phyloP scores from a whole-genome alignment of 371 early-diverging fungal genomes.

The Rhizopus sp. region DNA sequence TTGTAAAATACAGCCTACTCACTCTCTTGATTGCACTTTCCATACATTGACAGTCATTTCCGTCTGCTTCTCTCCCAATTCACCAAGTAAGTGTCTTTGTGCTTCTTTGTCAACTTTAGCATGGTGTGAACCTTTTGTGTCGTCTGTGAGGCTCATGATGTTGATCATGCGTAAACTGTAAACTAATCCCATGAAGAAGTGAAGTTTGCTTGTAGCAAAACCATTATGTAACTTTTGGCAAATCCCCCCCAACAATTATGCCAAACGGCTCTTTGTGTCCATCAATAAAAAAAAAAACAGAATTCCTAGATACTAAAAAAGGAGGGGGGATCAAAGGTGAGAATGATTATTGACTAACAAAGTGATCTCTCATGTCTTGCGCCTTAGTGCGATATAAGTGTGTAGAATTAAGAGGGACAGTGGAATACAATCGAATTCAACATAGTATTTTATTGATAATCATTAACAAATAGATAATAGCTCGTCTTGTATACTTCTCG shows the following conservation, averaged over 20 bases:
- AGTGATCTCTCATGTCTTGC: conserved; percentile 15
- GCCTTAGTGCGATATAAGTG: no score
- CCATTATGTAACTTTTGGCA: conserved; percentile 20
- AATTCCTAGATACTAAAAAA: conserved; percentile 13
- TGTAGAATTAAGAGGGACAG: no score
- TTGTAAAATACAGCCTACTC: conserved; percentile 11
- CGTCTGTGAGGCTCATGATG: conserved; percentile 13
- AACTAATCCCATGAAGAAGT: conserved; percentile 14
- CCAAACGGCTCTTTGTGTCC: conserved; percentile 18
- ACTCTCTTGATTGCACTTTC: conserved; percentile 14
- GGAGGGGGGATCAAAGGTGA: conserved; percentile 19
- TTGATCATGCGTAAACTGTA: conserved; percentile 16
- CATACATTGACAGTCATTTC: conserved; percentile 7
- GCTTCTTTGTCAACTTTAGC: conserved; percentile 11
- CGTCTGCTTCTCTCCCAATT: conserved; percentile 12
- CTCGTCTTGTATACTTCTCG: no score
- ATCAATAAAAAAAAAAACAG: conserved; percentile 19
- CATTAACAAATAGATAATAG: no score
- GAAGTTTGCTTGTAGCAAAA: no score
- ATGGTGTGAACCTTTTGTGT: conserved; percentile 10
- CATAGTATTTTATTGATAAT: no score
- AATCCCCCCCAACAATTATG: conserved; percentile 16
- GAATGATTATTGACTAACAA: conserved; percentile 16
- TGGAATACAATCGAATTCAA: no score
- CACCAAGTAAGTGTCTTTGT: conserved; percentile 9